phyloP scores from a whole-genome alignment of 306 rosid genomes.

The Vigna unguiculata region DNA sequence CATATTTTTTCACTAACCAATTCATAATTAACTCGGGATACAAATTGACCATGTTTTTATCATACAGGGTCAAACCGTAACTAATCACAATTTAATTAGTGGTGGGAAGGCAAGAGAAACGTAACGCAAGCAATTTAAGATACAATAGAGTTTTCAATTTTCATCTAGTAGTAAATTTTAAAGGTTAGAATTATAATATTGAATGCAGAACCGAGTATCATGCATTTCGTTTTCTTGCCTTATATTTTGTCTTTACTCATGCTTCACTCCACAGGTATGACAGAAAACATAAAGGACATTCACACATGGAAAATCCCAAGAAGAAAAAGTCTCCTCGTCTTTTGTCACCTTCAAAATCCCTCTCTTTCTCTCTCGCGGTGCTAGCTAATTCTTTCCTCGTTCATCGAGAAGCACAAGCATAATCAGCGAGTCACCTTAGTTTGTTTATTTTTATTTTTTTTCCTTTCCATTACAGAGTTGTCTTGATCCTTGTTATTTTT shows the following conservation, averaged over 20 bases:
- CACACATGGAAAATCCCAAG: slow-evolving; percentile 49
- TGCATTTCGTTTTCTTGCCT: slow-evolving; percentile 46
- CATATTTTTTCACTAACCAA: slow-evolving; percentile 5
- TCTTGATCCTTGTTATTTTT: slow-evolving; percentile 33
- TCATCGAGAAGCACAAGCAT: slow-evolving; percentile 40
- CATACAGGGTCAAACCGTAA: slow-evolving; percentile 31
- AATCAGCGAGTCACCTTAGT: slow-evolving; percentile 6
- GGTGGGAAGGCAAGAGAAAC: slow-evolving; percentile 49
- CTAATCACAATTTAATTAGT: slow-evolving; percentile 39
- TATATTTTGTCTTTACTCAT: slow-evolving; percentile 43
- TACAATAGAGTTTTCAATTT: slow-evolving; percentile 8
- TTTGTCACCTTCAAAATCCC: slow-evolving; percentile 44
- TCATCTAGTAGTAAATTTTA: not conserved
- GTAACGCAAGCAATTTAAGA: slow-evolving; percentile 31
- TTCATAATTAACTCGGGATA: not conserved
- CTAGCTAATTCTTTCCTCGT: slow-evolving; percentile 44
- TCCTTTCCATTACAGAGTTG: slow-evolving; percentile 27
- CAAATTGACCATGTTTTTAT: slow-evolving; percentile 14
- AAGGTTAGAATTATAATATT: slow-evolving; percentile 10
- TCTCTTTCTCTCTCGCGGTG: slow-evolving; percentile 20
- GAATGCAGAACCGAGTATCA: slow-evolving; percentile 32
- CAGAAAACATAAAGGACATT: slow-evolving; percentile 44
- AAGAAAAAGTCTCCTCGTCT: slow-evolving; percentile 25
- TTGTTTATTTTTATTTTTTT: not conserved
- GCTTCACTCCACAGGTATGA: slow-evolving; percentile 41